Evolutionary conservation across 306 rosid species (phyloP), one percentile per base, ranked within the genome.

Genomic region (Cucurbita argyrosperma): DNA sequence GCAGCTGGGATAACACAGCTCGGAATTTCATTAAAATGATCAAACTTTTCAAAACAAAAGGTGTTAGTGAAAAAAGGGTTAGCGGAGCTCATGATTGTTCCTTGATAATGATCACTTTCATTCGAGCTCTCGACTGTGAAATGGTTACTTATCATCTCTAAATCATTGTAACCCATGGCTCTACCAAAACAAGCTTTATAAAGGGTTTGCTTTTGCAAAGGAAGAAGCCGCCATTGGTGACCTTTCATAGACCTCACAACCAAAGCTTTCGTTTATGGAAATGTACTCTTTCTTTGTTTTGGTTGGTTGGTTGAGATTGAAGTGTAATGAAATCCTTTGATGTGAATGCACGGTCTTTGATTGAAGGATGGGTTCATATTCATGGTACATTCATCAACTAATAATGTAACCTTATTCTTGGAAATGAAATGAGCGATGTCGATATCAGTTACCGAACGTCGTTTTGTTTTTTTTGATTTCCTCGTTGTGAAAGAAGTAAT

Each of bases 51-150:
- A 76, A 50, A 4, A 37, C 70, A 56, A 37, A 60, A 57, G 50
- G 6, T 58, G 10, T 58, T 62, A 74, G 84, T 63, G 74, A 77
- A 75, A 70, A 69, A 47, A 14, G 74, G 56, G 15, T 61, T 37
- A 19, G 8, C 47, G 6, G 54, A 67, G 74, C 4, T 46, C 5
- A 75, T 46, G 1, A 75, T 73, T 64, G 75, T 62, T 57, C 15
- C 80, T 68, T 37, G 46, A 7, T 77, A 76, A 43, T 80, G 73
- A 47, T 76, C 58, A 75, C 71, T 76, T 40, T 56, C 37, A 57
- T 51, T 57, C n/a, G 43, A 74, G 55, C 67, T 77, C 77, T 68
- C 47, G 74, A 61, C 66, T 42, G 43, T 53, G 51, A 52, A 23
- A n/a, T 13, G 23, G 46, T 76, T 79, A 45, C 75, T 78, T 64